Percentiles rank a stretch among this genome's conserved stretches.
Evolutionary conservation across 2,329 filamentous ascomycete genomes (phyloP).

Genomic region (Macrophomina phaseolina): DNA sequence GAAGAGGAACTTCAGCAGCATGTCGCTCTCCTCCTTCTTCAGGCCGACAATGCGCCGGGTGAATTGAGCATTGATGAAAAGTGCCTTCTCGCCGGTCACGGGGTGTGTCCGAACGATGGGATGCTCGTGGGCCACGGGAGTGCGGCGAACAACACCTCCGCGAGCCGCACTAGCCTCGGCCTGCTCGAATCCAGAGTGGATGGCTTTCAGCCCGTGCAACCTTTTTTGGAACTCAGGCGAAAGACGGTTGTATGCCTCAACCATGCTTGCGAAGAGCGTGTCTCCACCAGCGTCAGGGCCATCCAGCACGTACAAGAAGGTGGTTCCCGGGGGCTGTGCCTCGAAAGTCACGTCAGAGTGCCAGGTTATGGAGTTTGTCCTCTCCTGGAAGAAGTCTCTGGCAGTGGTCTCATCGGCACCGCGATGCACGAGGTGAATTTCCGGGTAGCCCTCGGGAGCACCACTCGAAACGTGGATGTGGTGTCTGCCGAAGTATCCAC

Average conservation of each 20-base stretch:
- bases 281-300: slow-evolving; percentile 80
- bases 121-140: slow-evolving; percentile 76
- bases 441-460: slow-evolving; percentile 73
- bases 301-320: slow-evolving; percentile 88
- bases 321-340: slow-evolving; percentile 85
- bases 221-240: slow-evolving; percentile 80
- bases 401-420: slow-evolving; percentile 67
- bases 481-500: slow-evolving; percentile 77
- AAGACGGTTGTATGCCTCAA: slow-evolving; percentile 79
- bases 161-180: slow-evolving; percentile 70
- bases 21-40: slow-evolving; percentile 86
- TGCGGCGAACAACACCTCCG: slow-evolving; percentile 74
- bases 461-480: slow-evolving; percentile 84
- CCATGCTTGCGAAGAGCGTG: slow-evolving; percentile 81
- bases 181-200: slow-evolving; percentile 84
- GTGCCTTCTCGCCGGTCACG: slow-evolving; percentile 77
- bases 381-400: slow-evolving; percentile 67
- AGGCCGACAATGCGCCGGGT: slow-evolving; percentile 80
- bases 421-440: slow-evolving; percentile 80
- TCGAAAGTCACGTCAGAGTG: slow-evolving; percentile 91
- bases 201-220: slow-evolving; percentile 78
- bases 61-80: slow-evolving; percentile 86
- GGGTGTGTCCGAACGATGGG: slow-evolving; percentile 83
- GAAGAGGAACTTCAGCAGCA: slow-evolving; percentile 76
- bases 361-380: slow-evolving; percentile 85